Evolutionary conservation across 2,329 filamentous ascomycete species (phyloP).

Genomic region (Penicillium sp.): DNA sequence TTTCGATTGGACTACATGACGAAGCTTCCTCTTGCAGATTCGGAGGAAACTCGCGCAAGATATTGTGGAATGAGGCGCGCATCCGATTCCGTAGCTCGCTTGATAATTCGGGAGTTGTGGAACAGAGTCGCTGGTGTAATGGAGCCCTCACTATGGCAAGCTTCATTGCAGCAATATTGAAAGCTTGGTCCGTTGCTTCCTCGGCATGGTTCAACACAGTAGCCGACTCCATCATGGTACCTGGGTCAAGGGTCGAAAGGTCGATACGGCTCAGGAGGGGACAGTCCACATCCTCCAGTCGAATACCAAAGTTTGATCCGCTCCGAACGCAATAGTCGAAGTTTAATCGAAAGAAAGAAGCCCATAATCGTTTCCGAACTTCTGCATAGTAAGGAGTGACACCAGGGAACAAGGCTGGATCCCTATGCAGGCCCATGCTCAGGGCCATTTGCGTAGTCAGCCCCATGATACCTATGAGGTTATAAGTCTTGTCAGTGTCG

Average conservation of each 20-base stretch:
- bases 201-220: not conserved
- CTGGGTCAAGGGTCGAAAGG: not conserved
- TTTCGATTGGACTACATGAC: not conserved
- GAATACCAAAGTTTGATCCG: not conserved
- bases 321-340: not conserved
- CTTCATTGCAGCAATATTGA: not conserved
- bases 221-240: not conserved
- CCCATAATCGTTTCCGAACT: not conserved
- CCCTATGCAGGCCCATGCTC: not conserved
- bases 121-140: not conserved
- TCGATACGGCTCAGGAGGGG: not conserved
- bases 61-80: not conserved
- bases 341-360: not conserved
- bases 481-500: not conserved
- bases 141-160: not conserved
- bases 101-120: conserved; percentile 1
- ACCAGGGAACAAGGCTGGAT: not conserved
- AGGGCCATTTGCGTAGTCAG: not conserved
- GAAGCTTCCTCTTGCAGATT: not conserved
- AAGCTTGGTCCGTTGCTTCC: not conserved
- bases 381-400: not conserved
- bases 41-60: not conserved
- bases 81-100: not conserved
- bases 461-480: not conserved
- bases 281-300: not conserved